Evolutionary conservation across 352 stramenopile genomes (phyloP).

Genomic region (Pythium chondricola): DNA sequence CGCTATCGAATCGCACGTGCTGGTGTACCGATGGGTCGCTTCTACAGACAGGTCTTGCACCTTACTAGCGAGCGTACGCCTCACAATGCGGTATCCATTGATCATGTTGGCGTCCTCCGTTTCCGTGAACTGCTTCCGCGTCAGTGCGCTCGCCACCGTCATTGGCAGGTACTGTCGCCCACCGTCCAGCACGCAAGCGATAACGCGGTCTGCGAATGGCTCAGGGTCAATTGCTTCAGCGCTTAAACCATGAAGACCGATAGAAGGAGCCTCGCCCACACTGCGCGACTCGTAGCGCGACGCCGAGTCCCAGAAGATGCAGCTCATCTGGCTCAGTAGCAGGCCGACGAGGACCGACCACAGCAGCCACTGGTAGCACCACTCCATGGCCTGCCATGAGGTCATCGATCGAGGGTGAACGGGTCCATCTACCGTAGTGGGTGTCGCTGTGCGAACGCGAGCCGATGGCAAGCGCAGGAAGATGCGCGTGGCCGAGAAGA

Average conservation of each 20-base stretch:
- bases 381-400: constrained; percentile 1
- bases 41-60: neutral
- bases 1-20: constrained; percentile 15
- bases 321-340: constrained; percentile 3
- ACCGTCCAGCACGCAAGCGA: constrained; percentile 6
- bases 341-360: constrained; percentile 5
- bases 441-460: neutral
- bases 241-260: neutral
- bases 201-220: constrained; percentile 4
- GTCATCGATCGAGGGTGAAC: neutral
- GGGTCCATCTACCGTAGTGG: neutral
- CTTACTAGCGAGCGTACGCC: neutral
- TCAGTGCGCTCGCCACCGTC: neutral
- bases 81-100: constrained; percentile 8
- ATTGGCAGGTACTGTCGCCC: constrained; percentile 11
- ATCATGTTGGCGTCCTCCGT: neutral
- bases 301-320: constrained; percentile 10
- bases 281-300: neutral
- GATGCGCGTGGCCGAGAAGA: neutral
- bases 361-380: constrained; percentile 8
- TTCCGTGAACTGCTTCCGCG: neutral
- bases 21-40: neutral
- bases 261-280: neutral
- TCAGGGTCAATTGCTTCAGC: constrained; percentile 1
- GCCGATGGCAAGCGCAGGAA: neutral